These are phyloP conservation scores for Solanum hybrid DNA, from an alignment of 305 asterid genomes.

Conservation along the genomic window DNA sequence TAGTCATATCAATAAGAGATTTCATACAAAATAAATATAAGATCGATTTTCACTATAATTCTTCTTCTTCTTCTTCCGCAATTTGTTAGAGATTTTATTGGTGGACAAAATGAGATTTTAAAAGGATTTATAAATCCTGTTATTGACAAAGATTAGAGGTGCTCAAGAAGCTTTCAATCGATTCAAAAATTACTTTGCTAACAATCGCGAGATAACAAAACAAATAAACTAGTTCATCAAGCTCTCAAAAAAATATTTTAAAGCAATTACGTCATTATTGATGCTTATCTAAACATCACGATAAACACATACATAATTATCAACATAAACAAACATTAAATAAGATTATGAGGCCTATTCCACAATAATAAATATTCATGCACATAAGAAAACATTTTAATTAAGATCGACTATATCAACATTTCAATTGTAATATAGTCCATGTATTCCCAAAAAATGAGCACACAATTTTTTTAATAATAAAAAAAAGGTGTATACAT, in stretches of 20 bases:
- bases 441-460: not conserved
- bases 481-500: not conserved
- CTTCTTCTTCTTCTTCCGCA: fast-evolving
- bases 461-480: not conserved
- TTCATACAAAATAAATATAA: not conserved
- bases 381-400: not conserved
- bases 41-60: fast-evolving
- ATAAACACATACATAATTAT: not conserved
- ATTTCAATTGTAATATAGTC: not conserved
- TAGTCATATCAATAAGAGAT: not conserved
- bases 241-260: no score
- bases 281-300: not conserved
- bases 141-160: not conserved
- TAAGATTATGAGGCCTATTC: not conserved
- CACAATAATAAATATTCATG: not conserved
- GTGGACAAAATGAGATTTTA: not conserved
- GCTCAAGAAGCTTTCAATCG: no score
- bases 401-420: not conserved
- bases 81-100: no score
- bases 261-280: no score
- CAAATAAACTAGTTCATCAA: not conserved
- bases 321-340: not conserved
- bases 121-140: no score
- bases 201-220: fast-evolving
- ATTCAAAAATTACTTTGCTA: no score